These are phyloP conservation scores for Pythium coloratum DNA, from an alignment of 352 stramenopile species.

Conservation along the genomic window DNA sequence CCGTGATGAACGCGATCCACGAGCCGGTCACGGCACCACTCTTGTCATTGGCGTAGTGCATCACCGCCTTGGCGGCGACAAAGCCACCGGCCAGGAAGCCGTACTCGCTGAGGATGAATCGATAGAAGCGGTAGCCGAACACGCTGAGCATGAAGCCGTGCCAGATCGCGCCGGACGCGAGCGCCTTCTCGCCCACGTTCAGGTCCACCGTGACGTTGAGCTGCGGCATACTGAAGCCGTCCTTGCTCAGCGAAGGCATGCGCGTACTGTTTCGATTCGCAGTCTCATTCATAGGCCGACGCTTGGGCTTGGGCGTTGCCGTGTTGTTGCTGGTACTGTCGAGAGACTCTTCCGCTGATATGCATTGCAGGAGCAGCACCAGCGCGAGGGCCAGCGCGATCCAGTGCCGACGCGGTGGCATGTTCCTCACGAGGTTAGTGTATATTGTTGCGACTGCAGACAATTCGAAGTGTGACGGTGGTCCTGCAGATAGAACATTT, in stretches of 20 bases:
- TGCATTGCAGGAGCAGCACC: background rate
- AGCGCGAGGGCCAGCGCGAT: background rate
- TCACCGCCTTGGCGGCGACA: slow-evolving; percentile 39
- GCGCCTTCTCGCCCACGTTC: slow-evolving; percentile 31
- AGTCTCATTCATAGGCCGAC: background rate
- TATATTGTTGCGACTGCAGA: background rate
- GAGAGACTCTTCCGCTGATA: background rate
- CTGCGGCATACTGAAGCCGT: background rate
- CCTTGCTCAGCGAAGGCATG: background rate
- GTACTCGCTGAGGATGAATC: slow-evolving; percentile 47
- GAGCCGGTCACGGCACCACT: slow-evolving; percentile 46
- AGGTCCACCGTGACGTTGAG: background rate
- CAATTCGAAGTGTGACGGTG: background rate
- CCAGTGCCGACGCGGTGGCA: background rate
- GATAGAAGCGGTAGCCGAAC: slow-evolving; percentile 59
- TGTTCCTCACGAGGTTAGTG: background rate
- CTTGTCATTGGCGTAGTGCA: slow-evolving; percentile 50
- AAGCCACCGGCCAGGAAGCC: slow-evolving; percentile 55
- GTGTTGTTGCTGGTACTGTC: background rate
- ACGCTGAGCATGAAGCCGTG: slow-evolving; percentile 40
- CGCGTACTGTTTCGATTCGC: background rate
- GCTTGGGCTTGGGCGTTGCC: background rate
- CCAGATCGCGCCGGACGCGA: slow-evolving; percentile 38
- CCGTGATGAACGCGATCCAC: slow-evolving; percentile 65
- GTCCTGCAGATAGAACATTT: too few relatives aligned